Conservation (phyloP, 306 rosid species). For the Acmispon strigosus region DNA sequence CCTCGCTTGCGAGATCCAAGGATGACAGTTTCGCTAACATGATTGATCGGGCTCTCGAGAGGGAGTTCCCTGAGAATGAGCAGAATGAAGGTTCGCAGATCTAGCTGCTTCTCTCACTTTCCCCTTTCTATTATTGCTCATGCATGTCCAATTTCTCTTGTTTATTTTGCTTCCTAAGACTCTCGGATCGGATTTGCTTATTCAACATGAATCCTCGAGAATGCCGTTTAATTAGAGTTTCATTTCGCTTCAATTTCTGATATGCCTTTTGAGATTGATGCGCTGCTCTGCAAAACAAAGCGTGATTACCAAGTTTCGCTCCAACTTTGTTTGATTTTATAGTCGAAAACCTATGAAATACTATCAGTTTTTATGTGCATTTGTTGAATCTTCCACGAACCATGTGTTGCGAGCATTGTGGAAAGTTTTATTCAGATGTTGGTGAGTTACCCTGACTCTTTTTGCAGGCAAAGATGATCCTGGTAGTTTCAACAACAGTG, state of each 20-base stretch:
- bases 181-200: constrained; percentile 12
- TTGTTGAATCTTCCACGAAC: not conserved
- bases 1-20: constrained; percentile 52
- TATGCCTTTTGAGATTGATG: not conserved
- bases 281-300: not conserved
- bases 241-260: not conserved
- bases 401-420: not conserved
- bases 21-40: constrained; percentile 73
- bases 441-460: not conserved
- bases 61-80: constrained; percentile 87
- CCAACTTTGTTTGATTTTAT: not conserved
- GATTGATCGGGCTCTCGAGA: constrained; percentile 88
- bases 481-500: constrained; percentile 83
- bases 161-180: not conserved
- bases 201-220: constrained; percentile 6
- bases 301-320: not conserved
- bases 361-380: not conserved
- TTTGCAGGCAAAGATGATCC: constrained; percentile 60
- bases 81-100: constrained; percentile 69
- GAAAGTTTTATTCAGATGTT: constrained; percentile 1
- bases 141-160: not conserved
- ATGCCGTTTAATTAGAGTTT: constrained; percentile 22
- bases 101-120: constrained; percentile 14
- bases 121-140: constrained; percentile 5
- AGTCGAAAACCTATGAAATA: not conserved